These are phyloP conservation scores for Metschnikowia santaceciliae DNA, from an alignment of 805 yeast genomes.

Conservation along the genomic window DNA sequence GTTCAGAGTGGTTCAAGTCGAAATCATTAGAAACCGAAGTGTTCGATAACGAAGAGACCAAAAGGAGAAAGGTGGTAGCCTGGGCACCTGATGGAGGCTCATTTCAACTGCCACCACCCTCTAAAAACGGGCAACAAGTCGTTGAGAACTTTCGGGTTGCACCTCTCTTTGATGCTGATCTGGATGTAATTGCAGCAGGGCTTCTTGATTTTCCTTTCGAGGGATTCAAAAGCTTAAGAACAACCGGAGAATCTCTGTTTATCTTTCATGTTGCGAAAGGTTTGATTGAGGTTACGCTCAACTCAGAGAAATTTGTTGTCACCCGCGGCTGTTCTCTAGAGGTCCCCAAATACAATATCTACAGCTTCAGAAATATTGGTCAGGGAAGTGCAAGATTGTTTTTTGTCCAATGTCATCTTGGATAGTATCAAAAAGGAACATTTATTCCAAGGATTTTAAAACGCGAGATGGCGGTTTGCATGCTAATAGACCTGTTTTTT, in stretches of 20 bases:
- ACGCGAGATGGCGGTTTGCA: background rate
- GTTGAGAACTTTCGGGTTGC: constrained; percentile 55
- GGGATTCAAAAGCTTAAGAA: constrained; percentile 56
- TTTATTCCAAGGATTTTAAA: background rate
- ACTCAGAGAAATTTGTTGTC: constrained; percentile 55
- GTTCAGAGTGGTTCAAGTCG: constrained; percentile 50
- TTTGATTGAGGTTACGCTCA: constrained; percentile 59
- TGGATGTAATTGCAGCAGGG: constrained; percentile 69
- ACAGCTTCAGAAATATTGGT: constrained; percentile 64
- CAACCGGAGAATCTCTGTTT: constrained; percentile 64
- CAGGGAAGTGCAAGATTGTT: constrained; percentile 57
- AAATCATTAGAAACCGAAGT: constrained; percentile 46
- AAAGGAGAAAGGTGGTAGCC: constrained; percentile 48
- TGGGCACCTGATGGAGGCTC: constrained; percentile 59
- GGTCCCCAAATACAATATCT: constrained; percentile 73
- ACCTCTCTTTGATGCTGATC: constrained; percentile 58
- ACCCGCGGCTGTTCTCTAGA: constrained; percentile 74
- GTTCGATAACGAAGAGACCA: constrained; percentile 35
- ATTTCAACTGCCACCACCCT: constrained; percentile 33
- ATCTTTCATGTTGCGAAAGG: constrained; percentile 77
- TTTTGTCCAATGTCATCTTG: constrained; percentile 61
- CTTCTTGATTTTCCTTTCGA: constrained; percentile 60
- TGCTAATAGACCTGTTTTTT: background rate
- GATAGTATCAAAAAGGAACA: background rate
- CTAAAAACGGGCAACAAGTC: constrained; percentile 30